Conservation (phyloP, 371 early-diverging fungal genomes). For the Apophysomyces variabilis region DNA sequence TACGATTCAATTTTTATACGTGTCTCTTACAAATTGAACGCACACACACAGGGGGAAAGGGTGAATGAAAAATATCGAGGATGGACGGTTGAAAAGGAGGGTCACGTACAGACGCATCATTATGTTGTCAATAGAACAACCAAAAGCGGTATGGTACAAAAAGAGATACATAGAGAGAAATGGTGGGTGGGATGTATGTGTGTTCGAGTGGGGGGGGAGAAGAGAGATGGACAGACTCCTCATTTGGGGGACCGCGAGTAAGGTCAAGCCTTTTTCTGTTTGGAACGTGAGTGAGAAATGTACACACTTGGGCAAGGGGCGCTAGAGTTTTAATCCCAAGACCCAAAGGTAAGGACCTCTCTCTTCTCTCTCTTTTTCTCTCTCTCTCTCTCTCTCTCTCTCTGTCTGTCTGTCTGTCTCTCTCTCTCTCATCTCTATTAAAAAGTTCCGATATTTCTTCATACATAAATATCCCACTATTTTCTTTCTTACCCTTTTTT, state of each 20-base stretch:
- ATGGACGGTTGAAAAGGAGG: neutral
- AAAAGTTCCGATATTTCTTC: constrained; percentile 14
- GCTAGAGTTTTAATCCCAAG: constrained; percentile 10
- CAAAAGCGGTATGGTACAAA: constrained; percentile 5
- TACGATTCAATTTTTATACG: too few species aligned
- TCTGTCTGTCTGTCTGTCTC: too few species aligned
- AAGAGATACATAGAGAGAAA: neutral
- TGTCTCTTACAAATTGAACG: too few species aligned
- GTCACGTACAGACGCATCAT: neutral
- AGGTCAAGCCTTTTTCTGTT: constrained; percentile 9
- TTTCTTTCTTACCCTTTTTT: constrained; percentile 10
- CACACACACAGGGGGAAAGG: neutral
- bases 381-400: neutral
- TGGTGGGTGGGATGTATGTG: neutral
- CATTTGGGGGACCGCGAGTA: constrained; percentile 3
- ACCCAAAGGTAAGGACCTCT: constrained; percentile 1
- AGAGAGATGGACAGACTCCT: neutral
- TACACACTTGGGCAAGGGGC: neutral
- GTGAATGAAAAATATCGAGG: neutral
- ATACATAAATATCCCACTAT: constrained; percentile 13
- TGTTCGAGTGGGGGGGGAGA: neutral
- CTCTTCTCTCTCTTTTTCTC: neutral
- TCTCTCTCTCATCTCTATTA: neutral
- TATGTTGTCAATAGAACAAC: constrained; percentile 4
- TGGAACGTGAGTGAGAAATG: constrained; percentile 7